A percentile compares a stretch with the other conserved stretches of the same genome.
phyloP scores from a whole-genome alignment of 306 rosid genomes.

The Malus asiatica region DNA sequence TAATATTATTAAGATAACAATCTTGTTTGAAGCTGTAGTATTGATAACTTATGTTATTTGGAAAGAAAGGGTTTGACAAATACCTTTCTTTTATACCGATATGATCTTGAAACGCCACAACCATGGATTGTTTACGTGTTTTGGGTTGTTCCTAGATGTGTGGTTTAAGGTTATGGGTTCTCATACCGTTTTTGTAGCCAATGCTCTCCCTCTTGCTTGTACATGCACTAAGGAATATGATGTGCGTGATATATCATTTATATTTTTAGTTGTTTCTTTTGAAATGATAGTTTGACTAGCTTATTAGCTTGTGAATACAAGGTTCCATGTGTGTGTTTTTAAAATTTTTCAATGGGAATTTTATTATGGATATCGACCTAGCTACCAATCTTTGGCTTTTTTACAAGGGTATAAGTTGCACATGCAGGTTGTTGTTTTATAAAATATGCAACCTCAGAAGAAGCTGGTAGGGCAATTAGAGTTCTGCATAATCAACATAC shows the following conservation, averaged over 20 bases:
- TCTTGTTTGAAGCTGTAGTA: neutral
- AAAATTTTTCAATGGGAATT: neutral
- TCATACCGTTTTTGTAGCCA: neutral
- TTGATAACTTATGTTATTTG: neutral
- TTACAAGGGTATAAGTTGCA: constrained; percentile 33
- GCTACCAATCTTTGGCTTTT: neutral
- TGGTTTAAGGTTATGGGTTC: neutral
- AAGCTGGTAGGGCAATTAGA: constrained; percentile 92
- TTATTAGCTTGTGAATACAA: neutral
- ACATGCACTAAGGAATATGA: neutral
- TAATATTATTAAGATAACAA: neutral
- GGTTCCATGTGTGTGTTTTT: neutral
- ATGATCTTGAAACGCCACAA: neutral
- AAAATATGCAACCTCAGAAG: constrained; percentile 84
- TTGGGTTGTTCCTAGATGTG: neutral
- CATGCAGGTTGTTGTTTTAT: constrained; percentile 98
- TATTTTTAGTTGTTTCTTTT: neutral
- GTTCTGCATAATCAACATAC: constrained; percentile 90
- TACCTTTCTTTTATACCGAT: neutral
- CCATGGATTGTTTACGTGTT: neutral
- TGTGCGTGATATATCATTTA: neutral
- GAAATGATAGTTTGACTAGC: neutral
- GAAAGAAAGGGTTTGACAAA: neutral
- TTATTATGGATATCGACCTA: neutral
- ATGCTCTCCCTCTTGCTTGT: neutral